Base-by-base conservation (phyloP, 257 asterid genomes). In the Penstemon davidsonii region DNA sequence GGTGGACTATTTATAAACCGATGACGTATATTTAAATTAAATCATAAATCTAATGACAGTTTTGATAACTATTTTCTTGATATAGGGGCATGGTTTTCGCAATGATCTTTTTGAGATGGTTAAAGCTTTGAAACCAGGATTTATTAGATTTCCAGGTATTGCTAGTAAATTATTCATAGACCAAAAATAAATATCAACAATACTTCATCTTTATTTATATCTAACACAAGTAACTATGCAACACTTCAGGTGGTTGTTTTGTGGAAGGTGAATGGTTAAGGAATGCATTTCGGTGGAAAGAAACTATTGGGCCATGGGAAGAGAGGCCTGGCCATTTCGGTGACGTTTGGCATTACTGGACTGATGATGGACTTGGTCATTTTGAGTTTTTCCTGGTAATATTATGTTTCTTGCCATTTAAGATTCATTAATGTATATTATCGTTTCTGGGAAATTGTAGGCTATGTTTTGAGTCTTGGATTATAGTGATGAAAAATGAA, bases 271-370 rank as follows among this genome's bases (percentile, higher is more conserved):
- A 78, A 5, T 87, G 95, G 92, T 81, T 91, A 73, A 82, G 90
- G 56, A 94, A 91, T 78, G 97, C 99, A 40, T 84, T 94, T 75
- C 89, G 99, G 44, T 94, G 99, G 99, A 91, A 94, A 78, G 96
- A 88, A 82, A 94, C 96, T 50, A 79, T 94, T 65, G 99, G 99
- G 33, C 88, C 94, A 2, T 91, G 97, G 99, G 91, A 94, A 76
- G 96, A 87, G 86, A 86, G 97, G 75, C 90, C 96, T 0, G 97
- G 99, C 37, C 99, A 94, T 80, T 94, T 87, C 55, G 99, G 99
- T 45, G 99, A 94, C 15, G 99, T 94, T 62, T 94, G 99, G 99
- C 64, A 73, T 66, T 94, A 94, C 76, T 94, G 97, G 97, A 94
- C 97, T 40, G 99, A 94, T 77, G 99, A 88, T 68, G 97, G 97